Base-by-base conservation (phyloP, 495 filamentous ascomycete genomes). In the Corynascus novoguineensis region DNA sequence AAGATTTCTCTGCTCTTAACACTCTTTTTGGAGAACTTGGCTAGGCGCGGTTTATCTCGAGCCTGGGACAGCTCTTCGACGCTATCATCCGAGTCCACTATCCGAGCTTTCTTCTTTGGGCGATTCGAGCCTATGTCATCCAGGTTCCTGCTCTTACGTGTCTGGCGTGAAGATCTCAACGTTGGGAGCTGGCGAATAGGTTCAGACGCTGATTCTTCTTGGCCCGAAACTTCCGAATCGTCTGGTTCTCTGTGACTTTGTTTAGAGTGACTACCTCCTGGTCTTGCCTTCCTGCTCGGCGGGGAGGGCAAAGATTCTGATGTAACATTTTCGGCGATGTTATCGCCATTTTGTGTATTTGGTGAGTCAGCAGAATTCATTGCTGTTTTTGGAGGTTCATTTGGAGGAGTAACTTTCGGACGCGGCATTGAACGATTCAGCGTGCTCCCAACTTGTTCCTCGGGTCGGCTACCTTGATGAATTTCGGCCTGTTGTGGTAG, bases 1-100 rank as follows among this genome's bases (percentile, higher is more conserved):
- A 78, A 70, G 10, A 78, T 51, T 34, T 78, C 75, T 38, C 59
- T 72, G 53, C 75, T 78, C 47, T 66, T 72, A 49, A 76, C 61
- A 53, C 68, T 65, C 57, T 64, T 77, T 31, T 67, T 70, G n/a
- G 67, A 66, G 3, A 76, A 59, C 17, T 57, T 66, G 21, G 68
- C 73, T 32, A 76, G 64, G 25, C 60, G 63, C 32, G 67, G 69
- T 19, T 60, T 55, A 50, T 56, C 61, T 15, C 60, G 57, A 0
- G 61, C 57, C 17, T 54, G 60, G 5, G 64, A 60, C 10, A 54
- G 29, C 31, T 65, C 63, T 21, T 66, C 59, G 1, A 51, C 51
- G 5, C 53, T 61, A 8, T 50, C 58, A 9, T 60, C 41, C 1
- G 24, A 14, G 5, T 50, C 34, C 19, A 8, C 28, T 17, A 10